Base-by-base conservation (phyloP, 495 filamentous ascomycete genomes). In the Annulohypoxylon nitens region DNA sequence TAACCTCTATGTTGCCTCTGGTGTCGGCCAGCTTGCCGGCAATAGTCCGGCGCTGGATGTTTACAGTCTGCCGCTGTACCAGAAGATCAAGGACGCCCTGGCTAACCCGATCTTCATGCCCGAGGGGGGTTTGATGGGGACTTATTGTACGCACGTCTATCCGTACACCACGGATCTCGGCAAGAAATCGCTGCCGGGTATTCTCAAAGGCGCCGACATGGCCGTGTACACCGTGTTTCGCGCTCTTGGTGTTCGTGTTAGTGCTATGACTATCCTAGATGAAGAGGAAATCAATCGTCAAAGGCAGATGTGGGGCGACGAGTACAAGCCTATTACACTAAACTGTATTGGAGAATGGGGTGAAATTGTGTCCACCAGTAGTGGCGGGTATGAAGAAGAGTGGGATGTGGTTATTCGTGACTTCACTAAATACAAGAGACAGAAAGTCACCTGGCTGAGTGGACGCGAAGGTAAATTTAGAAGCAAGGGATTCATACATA, bases 1-100 rank as follows among this genome's bases (percentile, higher is more conserved):
- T 20, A 51, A 51, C 48, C 23, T 51, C 11, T 51, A 51, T 26
- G 48, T n/a, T 14, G n/a, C 37, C 4, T 25, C 25, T 0, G 61
- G 61, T 9, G 16, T 36, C 1, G 61, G 61, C 16, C 61, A 51
- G 10, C 45, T 64, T 14, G 25, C 25, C 6, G 61, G 61, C 2
- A 20, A 51, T n/a, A 36, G 30, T n/a, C 43, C 45, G 0, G 61
- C 45, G 4, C 30, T 64, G n/a, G 45, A 64, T 20, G 16, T 51
- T n/a, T 12, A 7, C 26, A 51, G 30, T 23, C 47, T 64, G 47
- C 61, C 61, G 5, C 45, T 64, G n/a, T 64, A 53, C n/a, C 45
- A 53, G 26, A 8, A 53, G 14, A 2, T 64, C 14, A 33, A 37
- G 33, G 14, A 36, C 3, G 26, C 30, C n/a, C 14, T 51, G 16